Conservation (phyloP, 2,329 filamentous ascomycete species). For the Monilinia fructicola region DNA sequence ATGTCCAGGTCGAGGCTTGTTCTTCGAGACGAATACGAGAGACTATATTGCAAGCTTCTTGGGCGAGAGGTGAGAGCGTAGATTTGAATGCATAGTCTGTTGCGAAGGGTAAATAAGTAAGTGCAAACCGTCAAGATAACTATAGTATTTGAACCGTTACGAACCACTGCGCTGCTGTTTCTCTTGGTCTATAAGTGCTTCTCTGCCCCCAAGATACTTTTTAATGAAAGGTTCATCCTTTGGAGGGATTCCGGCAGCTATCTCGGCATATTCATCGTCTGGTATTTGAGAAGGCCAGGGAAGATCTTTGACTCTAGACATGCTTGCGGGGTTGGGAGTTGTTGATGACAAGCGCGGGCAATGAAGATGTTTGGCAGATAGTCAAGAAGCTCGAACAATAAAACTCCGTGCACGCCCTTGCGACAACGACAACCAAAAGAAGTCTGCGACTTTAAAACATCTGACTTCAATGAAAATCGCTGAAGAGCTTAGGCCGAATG, state of each 20-base stretch:
- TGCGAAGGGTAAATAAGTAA: conserved; percentile 33
- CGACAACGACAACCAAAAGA: neutral
- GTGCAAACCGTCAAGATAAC: conserved; percentile 28
- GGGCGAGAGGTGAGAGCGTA: conserved; percentile 74
- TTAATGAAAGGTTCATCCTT: conserved; percentile 73
- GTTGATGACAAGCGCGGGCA: neutral
- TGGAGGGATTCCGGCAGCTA: conserved; percentile 56
- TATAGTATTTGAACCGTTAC: conserved; percentile 28
- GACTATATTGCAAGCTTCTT: conserved; percentile 76
- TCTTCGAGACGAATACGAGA: conserved; percentile 77
- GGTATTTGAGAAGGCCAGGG: conserved; percentile 38
- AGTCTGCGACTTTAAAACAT: neutral
- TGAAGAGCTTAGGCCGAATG: neutral
- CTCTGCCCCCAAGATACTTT: conserved; percentile 75
- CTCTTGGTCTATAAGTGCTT: conserved; percentile 76
- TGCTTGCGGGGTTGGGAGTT: conserved; percentile 19
- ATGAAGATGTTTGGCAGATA: neutral
- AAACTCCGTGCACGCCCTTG: neutral
- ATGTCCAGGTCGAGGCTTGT: conserved; percentile 72
- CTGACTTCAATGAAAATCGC: neutral
- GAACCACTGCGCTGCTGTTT: conserved; percentile 77
- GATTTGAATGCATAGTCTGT: conserved; percentile 69
- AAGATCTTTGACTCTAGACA: conserved; percentile 35
- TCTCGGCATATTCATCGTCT: conserved; percentile 59
- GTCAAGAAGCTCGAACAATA: neutral